phyloP scores from a whole-genome alignment of 306 rosid species.

The Dalbergia cultrata region DNA sequence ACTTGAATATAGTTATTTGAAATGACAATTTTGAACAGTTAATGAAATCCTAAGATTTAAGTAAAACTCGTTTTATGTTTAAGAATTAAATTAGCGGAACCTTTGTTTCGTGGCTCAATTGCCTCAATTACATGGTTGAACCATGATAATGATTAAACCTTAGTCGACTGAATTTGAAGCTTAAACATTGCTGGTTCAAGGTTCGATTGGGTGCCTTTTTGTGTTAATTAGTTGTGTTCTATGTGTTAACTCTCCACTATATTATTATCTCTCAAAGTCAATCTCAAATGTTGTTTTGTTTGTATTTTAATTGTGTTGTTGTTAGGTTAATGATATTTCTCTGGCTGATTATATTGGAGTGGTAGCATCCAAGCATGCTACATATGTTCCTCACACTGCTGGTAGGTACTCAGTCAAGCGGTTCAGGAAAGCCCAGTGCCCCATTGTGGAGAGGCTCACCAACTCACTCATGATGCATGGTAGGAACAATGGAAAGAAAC shows the following conservation, averaged over 20 bases:
- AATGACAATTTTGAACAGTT: not conserved
- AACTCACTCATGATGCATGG: slow-evolving; percentile 82
- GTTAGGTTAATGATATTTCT: slow-evolving; percentile 59
- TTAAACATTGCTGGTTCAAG: no score
- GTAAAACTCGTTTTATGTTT: not conserved
- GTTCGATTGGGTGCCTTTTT: no score
- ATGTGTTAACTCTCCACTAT: no score
- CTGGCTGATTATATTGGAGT: slow-evolving; percentile 67
- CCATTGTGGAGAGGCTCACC: slow-evolving; percentile 74
- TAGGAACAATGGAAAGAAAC: slow-evolving; percentile 71
- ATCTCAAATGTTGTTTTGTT: not conserved
- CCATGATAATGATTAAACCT: not conserved
- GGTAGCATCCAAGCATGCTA: slow-evolving; percentile 62
- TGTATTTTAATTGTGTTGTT: not conserved
- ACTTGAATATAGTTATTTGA: not conserved
- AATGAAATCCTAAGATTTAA: not conserved
- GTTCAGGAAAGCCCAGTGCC: slow-evolving; percentile 74
- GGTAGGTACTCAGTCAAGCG: slow-evolving; percentile 69
- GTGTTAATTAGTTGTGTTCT: no score
- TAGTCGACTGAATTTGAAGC: no score
- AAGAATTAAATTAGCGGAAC: not conserved
- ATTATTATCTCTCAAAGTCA: no score
- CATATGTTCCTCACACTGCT: slow-evolving; percentile 77
- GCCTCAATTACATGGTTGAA: not conserved
- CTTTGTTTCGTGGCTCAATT: not conserved